A percentile compares a stretch with the other conserved stretches of the same genome.
Evolutionary conservation across 2,329 filamentous ascomycete genomes (phyloP).

Genomic region (Claviceps paspali): DNA sequence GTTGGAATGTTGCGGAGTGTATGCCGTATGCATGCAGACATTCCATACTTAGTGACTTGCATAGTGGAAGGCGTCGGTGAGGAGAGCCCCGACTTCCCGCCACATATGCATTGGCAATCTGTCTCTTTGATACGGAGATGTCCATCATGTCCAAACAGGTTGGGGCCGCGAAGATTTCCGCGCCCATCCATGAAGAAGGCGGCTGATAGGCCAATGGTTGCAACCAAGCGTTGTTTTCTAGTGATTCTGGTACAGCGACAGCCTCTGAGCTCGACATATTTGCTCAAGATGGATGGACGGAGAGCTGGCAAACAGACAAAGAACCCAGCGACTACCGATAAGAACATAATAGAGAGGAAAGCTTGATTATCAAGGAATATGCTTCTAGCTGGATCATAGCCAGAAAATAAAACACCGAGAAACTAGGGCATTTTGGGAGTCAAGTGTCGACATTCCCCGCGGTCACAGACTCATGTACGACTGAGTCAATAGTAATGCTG

Average conservation of each 20-base stretch:
- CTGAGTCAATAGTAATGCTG: too few species aligned
- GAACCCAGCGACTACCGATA: too few species aligned
- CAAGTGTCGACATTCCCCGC: not conserved
- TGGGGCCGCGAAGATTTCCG: too few species aligned
- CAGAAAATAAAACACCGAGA: not conserved
- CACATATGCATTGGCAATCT: not conserved
- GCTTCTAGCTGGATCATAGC: too few species aligned
- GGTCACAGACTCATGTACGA: too few species aligned
- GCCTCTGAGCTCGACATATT: not conserved
- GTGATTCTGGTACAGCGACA: constrained; percentile 9
- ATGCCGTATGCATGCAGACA: constrained; percentile 62
- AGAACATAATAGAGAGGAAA: not conserved
- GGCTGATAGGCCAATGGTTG: constrained; percentile 33
- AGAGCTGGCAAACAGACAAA: not conserved
- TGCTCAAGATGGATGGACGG: not conserved
- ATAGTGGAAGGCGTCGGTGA: constrained; percentile 70
- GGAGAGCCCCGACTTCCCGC: constrained; percentile 44
- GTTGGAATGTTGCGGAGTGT: constrained; percentile 56
- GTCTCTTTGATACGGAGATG: too few species aligned
- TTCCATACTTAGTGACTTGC: constrained; percentile 40
- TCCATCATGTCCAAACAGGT: too few species aligned
- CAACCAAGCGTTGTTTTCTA: constrained; percentile 29
- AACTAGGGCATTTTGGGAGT: not conserved
- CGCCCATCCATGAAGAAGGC: too few species aligned
- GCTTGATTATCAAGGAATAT: too few species aligned